Evolutionary conservation across 2,329 filamentous ascomycete species (phyloP).

Genomic region (Aspergillus persii): DNA sequence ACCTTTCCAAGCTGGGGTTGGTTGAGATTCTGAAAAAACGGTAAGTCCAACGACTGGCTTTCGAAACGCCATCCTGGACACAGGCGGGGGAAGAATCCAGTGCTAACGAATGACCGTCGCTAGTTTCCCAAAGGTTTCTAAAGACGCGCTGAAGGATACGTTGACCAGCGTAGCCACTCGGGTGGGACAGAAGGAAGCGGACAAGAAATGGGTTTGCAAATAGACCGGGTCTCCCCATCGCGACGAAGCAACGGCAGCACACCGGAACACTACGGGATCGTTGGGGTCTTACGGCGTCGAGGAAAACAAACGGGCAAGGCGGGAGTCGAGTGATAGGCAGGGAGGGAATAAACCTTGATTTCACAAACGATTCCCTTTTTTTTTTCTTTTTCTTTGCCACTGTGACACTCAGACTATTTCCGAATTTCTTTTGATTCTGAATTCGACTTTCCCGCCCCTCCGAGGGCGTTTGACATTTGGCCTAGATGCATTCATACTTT

Average conservation of each 20-base stretch:
- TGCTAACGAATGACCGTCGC: slow-evolving; percentile 9
- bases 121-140: slow-evolving; percentile 68
- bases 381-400: neutral
- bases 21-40: slow-evolving; percentile 72
- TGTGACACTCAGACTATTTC: no score
- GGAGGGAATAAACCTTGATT: no score
- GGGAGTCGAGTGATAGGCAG: no score
- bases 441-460: neutral
- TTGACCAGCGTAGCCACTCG: slow-evolving; percentile 64
- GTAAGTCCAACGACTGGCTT: slow-evolving; percentile 32
- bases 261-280: neutral
- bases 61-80: no score
- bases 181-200: slow-evolving; percentile 59
- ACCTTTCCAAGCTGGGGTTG: slow-evolving; percentile 71
- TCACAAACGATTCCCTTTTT: neutral
- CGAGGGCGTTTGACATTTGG: no score
- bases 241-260: neutral
- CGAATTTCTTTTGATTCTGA: neutral
- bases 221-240: slow-evolving; percentile 14
- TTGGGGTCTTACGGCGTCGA: neutral
- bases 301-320: no score
- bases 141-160: slow-evolving; percentile 68
- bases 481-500: neutral
- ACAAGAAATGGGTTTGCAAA: slow-evolving; percentile 63
- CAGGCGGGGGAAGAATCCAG: neutral